These are phyloP conservation scores for Laetiporus sulphureus DNA, from an alignment of 1,284 basidiomycete species.

Conservation along the genomic window DNA sequence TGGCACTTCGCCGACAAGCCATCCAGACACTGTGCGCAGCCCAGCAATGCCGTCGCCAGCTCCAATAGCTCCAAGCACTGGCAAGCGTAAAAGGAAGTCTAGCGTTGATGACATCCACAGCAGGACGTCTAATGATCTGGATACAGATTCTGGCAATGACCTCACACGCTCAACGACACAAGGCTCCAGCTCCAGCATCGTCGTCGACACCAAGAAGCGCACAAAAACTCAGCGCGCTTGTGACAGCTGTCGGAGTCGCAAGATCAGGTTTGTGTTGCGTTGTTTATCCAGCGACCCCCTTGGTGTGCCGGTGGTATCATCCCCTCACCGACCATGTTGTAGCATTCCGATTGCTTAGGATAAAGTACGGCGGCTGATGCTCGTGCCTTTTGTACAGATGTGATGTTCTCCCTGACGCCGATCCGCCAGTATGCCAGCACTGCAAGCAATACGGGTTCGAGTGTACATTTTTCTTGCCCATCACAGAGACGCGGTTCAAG, in stretches of 20 bases:
- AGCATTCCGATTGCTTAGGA: too few species aligned
- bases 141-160: slow-evolving; percentile 44
- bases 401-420: slow-evolving; percentile 67
- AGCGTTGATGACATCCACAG: slow-evolving; percentile 31
- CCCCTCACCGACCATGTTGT: slow-evolving; percentile 11
- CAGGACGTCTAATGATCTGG: slow-evolving; percentile 53
- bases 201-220: slow-evolving; percentile 70
- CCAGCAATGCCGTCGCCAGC: slow-evolving; percentile 15
- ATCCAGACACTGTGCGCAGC: slow-evolving; percentile 15
- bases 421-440: slow-evolving; percentile 77
- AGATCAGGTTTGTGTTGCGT: slow-evolving; percentile 61
- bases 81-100: slow-evolving; percentile 64
- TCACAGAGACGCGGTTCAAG: slow-evolving; percentile 97
- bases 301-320: slow-evolving; percentile 14
- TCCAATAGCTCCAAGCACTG: slow-evolving; percentile 20
- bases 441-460: slow-evolving; percentile 88
- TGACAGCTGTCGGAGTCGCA: slow-evolving; percentile 88
- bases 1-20: slow-evolving; percentile 32
- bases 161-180: slow-evolving; percentile 29
- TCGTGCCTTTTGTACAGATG: slow-evolving; percentile 41
- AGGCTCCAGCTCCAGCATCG: slow-evolving; percentile 17
- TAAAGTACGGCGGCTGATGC: too few species aligned
- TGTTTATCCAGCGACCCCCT: slow-evolving; percentile 23
- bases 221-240: slow-evolving; percentile 89
- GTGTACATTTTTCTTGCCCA: slow-evolving; percentile 96